phyloP scores from a whole-genome alignment of 2,329 filamentous ascomycete species.

The Fusarium multiceps region DNA sequence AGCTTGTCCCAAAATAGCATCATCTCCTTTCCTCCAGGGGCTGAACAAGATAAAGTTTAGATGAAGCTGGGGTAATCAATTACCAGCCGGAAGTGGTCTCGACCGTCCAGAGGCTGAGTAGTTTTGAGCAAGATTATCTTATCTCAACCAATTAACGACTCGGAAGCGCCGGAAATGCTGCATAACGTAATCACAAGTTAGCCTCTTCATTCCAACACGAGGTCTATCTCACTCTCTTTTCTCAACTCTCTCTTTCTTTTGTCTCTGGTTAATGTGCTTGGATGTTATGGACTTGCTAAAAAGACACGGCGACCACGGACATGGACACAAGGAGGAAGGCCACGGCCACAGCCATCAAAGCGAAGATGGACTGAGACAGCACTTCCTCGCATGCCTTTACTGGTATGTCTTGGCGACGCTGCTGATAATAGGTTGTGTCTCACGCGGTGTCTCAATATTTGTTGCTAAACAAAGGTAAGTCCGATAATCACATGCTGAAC shows the following conservation, averaged over 20 bases:
- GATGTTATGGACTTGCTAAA: constrained; percentile 31
- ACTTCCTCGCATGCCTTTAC: constrained; percentile 42
- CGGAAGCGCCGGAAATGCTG: constrained; percentile 18
- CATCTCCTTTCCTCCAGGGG: not conserved
- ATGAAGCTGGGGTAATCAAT: not conserved
- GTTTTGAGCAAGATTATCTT: constrained; percentile 42
- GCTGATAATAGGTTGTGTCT: constrained; percentile 28
- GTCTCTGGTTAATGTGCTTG: not conserved
- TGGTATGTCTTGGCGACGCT: constrained; percentile 41
- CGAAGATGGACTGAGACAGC: constrained; percentile 43
- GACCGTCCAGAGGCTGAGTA: constrained; percentile 19
- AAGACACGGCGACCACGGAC: constrained; percentile 40
- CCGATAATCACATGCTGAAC: not conserved
- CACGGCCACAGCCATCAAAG: constrained; percentile 35
- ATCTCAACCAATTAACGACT: constrained; percentile 24
- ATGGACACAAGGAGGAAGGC: constrained; percentile 33
- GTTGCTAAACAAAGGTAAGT: constrained; percentile 43
- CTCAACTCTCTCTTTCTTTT: not conserved
- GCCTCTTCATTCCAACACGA: constrained; percentile 13
- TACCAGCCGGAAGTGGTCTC: not conserved
- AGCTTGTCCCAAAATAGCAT: not conserved
- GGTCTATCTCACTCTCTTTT: not conserved
- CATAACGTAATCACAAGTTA: constrained; percentile 42
- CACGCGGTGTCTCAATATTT: constrained; percentile 28
- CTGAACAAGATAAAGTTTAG: not conserved